Evolutionary conservation across 1,139 yeast genomes (phyloP).

Genomic region (Hyphopichia pseudoburtonii): DNA sequence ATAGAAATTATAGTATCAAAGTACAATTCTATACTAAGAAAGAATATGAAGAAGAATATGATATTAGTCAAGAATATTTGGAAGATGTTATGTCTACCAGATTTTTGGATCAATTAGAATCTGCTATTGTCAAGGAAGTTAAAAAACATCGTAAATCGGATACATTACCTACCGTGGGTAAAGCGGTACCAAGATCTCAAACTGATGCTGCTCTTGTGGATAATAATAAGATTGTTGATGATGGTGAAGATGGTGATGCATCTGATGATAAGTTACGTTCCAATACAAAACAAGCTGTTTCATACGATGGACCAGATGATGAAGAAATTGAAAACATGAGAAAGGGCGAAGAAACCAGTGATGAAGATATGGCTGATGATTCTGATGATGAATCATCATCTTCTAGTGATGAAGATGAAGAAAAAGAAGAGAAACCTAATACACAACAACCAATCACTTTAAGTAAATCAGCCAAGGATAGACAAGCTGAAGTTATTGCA

Average conservation of each 20-base stretch:
- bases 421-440: conserved; percentile 23
- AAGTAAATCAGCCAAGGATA: conserved; percentile 68
- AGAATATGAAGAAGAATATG: conserved; percentile 88
- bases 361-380: conserved; percentile 53
- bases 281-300: conserved; percentile 79
- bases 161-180: conserved; percentile 65
- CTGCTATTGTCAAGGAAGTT: conserved; percentile 74
- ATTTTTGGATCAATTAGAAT: conserved; percentile 72
- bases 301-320: conserved; percentile 93
- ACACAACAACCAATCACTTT: conserved; percentile 23
- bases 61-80: conserved; percentile 75
- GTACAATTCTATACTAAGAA: conserved; percentile 72
- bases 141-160: conserved; percentile 72
- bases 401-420: conserved; percentile 17
- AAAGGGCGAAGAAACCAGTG: conserved; percentile 73
- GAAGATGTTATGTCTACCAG: conserved; percentile 64
- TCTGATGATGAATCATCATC: conserved; percentile 19
- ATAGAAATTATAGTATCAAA: conserved; percentile 74
- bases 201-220: conserved; percentile 48
- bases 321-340: conserved; percentile 88
- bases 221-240: conserved; percentile 26
- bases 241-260: conserved; percentile 60
- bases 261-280: conserved; percentile 64
- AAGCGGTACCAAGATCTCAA: conserved; percentile 62
- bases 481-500: conserved; percentile 80